Percentiles rank a stretch among this genome's conserved stretches.
Conservation (phyloP, 2,329 filamentous ascomycete genomes). For the Lomentospora prolificans region DNA sequence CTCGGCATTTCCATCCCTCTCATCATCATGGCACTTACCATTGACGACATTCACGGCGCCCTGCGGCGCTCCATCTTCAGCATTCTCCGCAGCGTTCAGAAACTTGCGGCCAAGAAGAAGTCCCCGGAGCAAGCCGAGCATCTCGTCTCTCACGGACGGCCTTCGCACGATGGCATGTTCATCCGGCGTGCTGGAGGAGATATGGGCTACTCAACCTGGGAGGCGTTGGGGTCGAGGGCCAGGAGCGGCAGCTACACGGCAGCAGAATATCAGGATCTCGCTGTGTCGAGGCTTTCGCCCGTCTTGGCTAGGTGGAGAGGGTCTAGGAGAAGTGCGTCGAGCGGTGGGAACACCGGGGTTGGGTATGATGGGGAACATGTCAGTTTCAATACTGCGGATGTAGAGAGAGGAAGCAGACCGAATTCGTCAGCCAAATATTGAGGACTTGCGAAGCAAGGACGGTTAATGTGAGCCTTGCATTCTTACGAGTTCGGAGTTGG, state of each 20-base stretch:
- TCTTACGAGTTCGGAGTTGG: neutral
- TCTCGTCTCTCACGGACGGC: neutral
- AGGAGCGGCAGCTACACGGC: neutral
- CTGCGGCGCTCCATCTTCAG: neutral
- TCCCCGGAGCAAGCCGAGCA: neutral
- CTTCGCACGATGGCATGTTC: neutral
- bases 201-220: neutral
- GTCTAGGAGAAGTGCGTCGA: constrained; percentile 7
- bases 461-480: neutral
- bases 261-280: neutral
- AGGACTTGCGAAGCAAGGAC: neutral
- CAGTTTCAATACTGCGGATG: neutral
- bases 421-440: neutral
- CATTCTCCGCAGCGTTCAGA: neutral
- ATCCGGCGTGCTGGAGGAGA: neutral
- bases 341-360: neutral
- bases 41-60: constrained; percentile 12
- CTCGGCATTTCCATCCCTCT: constrained; percentile 9
- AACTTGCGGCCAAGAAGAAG: neutral
- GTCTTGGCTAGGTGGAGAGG: neutral
- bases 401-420: constrained; percentile 4
- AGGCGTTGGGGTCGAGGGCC: neutral
- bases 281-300: constrained; percentile 4
- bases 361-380: neutral
- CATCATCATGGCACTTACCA: constrained; percentile 8